Conservation (phyloP, 2,329 filamentous ascomycete species). For the Hypoxylon sp. region DNA sequence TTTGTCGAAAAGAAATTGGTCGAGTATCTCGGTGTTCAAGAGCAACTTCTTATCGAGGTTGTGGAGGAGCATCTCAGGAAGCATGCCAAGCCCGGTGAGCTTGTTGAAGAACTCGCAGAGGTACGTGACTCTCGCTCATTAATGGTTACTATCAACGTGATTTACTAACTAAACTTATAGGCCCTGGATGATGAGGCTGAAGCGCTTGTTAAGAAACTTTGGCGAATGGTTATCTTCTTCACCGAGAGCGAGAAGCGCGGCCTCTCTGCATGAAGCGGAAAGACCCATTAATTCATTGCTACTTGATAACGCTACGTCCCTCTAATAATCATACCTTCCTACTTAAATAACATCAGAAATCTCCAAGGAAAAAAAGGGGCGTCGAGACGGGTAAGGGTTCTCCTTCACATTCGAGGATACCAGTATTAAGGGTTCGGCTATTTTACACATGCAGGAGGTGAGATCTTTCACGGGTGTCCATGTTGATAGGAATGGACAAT, state of each 20-base stretch:
- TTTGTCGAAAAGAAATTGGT: conserved; percentile 99
- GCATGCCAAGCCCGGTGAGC: conserved; percentile 79
- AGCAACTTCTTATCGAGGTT: conserved; percentile 93
- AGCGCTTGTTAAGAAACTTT: conserved; percentile 94
- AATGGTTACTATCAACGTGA: conserved; percentile 8
- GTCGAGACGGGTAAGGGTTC: neutral
- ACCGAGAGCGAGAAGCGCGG: conserved; percentile 94
- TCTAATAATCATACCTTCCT: conserved; percentile 6
- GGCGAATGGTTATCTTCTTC: conserved; percentile 99
- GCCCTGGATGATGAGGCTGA: conserved; percentile 96
- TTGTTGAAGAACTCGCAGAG: conserved; percentile 88
- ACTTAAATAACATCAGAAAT: neutral
- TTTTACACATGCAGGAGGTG: neutral
- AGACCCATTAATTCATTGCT: neutral
- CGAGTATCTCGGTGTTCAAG: conserved; percentile 95
- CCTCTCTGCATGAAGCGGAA: conserved; percentile 72
- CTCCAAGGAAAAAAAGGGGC: conserved; percentile 1
- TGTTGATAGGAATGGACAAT: conserved; percentile 5
- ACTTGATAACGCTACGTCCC: conserved; percentile 1
- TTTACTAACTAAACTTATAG: conserved; percentile 61
- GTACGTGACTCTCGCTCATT: conserved; percentile 66
- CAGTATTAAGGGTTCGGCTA: neutral
- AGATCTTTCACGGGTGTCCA: conserved; percentile 1
- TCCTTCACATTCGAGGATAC: neutral
- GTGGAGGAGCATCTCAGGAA: conserved; percentile 89